Conservation (phyloP, 164 flowering plant genomes). For the Amborella trichopoda region DNA sequence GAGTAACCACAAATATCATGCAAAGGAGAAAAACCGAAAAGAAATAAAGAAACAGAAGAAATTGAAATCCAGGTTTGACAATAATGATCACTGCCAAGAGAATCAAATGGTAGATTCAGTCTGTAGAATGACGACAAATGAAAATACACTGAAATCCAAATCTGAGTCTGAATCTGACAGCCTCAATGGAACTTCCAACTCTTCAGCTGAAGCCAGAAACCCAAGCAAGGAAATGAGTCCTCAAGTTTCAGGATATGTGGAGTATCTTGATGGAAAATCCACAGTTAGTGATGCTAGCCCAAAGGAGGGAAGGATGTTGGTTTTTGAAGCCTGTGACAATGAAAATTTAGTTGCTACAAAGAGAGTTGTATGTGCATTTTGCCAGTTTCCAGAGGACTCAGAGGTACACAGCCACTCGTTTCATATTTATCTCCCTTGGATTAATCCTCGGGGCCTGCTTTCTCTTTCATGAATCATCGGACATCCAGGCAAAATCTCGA, state of each 20-base stretch:
- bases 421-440: not conserved
- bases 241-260: too few species aligned
- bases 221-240: too few species aligned
- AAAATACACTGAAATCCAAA: not conserved
- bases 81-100: not conserved
- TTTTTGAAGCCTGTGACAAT: not conserved
- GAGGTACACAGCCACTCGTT: constrained; percentile 2
- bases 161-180: not conserved
- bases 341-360: not conserved
- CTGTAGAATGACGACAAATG: not conserved
- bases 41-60: constrained; percentile 7
- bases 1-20: too few species aligned
- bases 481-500: not conserved
- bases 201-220: too few species aligned
- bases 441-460: not conserved
- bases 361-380: constrained; percentile 8
- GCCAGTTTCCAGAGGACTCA: constrained; percentile 5
- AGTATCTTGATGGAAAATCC: not conserved
- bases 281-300: not conserved
- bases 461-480: not conserved
- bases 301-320: not conserved
- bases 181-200: too few species aligned
- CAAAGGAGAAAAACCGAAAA: too few species aligned
- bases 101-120: not conserved
- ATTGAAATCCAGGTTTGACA: not conserved